Conservation (phyloP, 2,329 filamentous ascomycete species). For the Rasamsonia emersonii region DNA sequence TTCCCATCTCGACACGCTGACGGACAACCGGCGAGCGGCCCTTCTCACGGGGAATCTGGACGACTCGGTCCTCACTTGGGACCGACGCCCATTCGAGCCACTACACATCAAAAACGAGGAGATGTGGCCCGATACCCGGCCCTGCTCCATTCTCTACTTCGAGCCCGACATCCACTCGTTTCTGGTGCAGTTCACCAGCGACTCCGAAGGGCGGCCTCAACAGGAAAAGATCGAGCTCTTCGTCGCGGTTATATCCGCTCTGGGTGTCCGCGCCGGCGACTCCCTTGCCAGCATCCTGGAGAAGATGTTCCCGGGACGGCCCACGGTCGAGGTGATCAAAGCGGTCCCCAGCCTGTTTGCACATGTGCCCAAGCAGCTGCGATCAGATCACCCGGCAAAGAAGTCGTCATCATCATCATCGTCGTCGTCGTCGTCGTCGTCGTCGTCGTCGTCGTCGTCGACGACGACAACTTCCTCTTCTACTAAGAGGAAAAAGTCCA, state of each 20-base stretch:
- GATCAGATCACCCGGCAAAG: no score
- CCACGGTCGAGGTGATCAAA: slow-evolving; percentile 22
- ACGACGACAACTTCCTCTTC: no score
- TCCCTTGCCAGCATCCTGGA: slow-evolving; percentile 20
- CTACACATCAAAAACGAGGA: slow-evolving; percentile 52
- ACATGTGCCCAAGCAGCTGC: no score
- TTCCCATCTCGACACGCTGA: slow-evolving; percentile 23
- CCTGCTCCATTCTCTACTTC: slow-evolving; percentile 27
- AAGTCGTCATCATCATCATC: no score
- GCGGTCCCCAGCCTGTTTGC: slow-evolving; percentile 25
- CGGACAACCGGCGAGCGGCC: slow-evolving; percentile 47
- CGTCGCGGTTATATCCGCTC: slow-evolving; percentile 17
- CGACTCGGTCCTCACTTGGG: slow-evolving; percentile 55
- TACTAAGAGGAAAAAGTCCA: no score
- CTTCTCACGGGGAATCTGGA: slow-evolving; percentile 24
- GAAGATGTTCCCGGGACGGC: slow-evolving; percentile 21
- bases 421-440: no score
- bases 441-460: no score
- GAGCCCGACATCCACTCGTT: slow-evolving; percentile 21
- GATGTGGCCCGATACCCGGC: slow-evolving; percentile 51
- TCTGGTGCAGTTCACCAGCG: slow-evolving; percentile 12
- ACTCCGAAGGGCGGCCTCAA: slow-evolving; percentile 11
- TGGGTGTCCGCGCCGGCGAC: slow-evolving; percentile 17
- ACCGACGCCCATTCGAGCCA: slow-evolving; percentile 63
- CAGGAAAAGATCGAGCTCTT: slow-evolving; percentile 16